These are phyloP conservation scores for Biscutella auriculata DNA, from an alignment of 441 rosid species.

Conservation along the genomic window DNA sequence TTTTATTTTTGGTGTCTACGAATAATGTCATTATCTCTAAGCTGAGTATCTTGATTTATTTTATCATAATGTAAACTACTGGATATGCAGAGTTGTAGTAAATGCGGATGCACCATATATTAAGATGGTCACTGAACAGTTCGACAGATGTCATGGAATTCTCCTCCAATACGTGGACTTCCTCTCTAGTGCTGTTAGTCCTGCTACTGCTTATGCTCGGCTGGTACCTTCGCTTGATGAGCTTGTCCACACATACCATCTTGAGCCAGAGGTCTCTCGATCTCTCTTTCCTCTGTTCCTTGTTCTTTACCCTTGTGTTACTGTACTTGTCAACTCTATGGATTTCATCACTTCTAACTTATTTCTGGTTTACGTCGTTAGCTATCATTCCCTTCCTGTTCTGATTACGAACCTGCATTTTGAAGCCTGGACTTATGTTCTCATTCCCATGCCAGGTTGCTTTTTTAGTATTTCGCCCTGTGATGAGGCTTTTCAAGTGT, in stretches of 20 bases:
- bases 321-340: slow-evolving; percentile 3
- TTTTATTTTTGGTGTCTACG: slow-evolving; percentile 3
- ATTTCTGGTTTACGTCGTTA: neutral
- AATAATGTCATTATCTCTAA: slow-evolving; percentile 1
- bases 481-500: slow-evolving; percentile 93
- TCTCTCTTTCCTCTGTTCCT: slow-evolving; percentile 15
- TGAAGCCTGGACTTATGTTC: slow-evolving; percentile 3
- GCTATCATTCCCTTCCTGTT: neutral
- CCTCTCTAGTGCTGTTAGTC: slow-evolving; percentile 77
- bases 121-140: slow-evolving; percentile 99
- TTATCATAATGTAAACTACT: slow-evolving; percentile 6
- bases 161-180: slow-evolving; percentile 99
- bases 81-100: slow-evolving; percentile 74
- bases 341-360: slow-evolving; percentile 8
- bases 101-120: slow-evolving; percentile 92
- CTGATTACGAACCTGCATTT: neutral
- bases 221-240: slow-evolving; percentile 85
- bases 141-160: slow-evolving; percentile 98
- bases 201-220: slow-evolving; percentile 68
- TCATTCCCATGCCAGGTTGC: slow-evolving; percentile 53
- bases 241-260: slow-evolving; percentile 86
- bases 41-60: neutral
- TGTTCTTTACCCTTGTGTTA: slow-evolving; percentile 7
- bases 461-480: slow-evolving; percentile 91
- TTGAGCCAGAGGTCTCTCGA: slow-evolving; percentile 84